Base-by-base conservation (phyloP, 73 alveolate species). In the Effrenium voratum region DNA sequence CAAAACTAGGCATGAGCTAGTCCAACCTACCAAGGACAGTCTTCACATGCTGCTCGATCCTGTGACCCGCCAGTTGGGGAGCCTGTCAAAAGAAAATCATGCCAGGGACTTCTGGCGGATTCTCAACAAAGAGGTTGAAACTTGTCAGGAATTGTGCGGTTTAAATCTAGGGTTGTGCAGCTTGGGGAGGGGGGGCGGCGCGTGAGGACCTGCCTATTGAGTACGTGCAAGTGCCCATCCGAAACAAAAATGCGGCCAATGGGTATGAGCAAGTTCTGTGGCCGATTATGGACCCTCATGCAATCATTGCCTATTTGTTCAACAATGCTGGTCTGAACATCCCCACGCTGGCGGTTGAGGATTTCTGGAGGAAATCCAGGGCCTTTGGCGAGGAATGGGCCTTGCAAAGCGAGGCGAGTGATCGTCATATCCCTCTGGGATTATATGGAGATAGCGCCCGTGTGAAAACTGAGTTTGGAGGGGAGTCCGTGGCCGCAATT, bases 61-160 rank as follows among this genome's bases (percentile, higher is more conserved):
- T 49, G 12, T 72, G 83, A 72, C 83, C 83, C 32, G 26, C 50
- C 45, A 26, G 47, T 49, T 72, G 32, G 83, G 83, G 32, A 32
- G 24, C 36, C 10, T 72, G 83, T 72, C 83, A 34, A 55, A 55
- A 55, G 41, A 75, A 36, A 75, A 75, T 41, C 57, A 50, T 19
- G 36, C 85, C 34, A 50, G 85, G 15, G 85, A 75, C 57, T 75
- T 50, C 57, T 75, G 85, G 85, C 52, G 85, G 36, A 3, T 55
- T 15, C 41, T 75, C 43, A 75, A 75, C 12, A 55, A 24, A 40
- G 85, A 55, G 32, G 57, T 55, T 5, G 85, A 13, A 16, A 15
- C 82, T n/a, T n/a, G 30, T n/a, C n/a, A n/a, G n/a, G n/a, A n/a
- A n/a, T n/a, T n/a, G n/a, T n/a, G n/a, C n/a, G n/a, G n/a, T n/a